phyloP scores from a whole-genome alignment of 1,284 basidiomycete species.

The Tetrapyrgos nigripes region DNA sequence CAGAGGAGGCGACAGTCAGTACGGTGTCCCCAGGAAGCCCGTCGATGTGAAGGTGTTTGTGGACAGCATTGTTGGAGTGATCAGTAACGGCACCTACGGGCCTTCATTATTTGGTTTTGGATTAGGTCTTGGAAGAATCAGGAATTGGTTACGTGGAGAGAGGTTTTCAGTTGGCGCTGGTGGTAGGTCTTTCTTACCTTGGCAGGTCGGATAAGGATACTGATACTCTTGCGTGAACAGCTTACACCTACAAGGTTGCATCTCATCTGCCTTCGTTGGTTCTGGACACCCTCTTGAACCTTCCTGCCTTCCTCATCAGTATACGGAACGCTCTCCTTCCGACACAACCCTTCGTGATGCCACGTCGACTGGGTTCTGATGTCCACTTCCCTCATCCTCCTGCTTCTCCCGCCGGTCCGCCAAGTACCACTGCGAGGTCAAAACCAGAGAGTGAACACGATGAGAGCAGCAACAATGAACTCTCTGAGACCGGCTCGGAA shows the following conservation, averaged over 20 bases:
- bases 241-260: slow-evolving; percentile 68
- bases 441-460: slow-evolving; percentile 24
- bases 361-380: slow-evolving; percentile 14
- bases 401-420: slow-evolving; percentile 20
- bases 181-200: slow-evolving; percentile 49
- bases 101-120: slow-evolving; percentile 49
- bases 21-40: slow-evolving; percentile 53
- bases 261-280: slow-evolving; percentile 72
- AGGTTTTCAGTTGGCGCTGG: slow-evolving; percentile 76
- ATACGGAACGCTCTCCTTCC: slow-evolving; percentile 66
- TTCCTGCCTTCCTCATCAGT: slow-evolving; percentile 69
- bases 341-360: slow-evolving; percentile 46
- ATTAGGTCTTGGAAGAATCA: slow-evolving; percentile 49
- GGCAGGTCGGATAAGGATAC: background rate
- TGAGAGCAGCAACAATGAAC: slow-evolving; percentile 36
- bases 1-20: slow-evolving; percentile 31
- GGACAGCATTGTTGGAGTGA: slow-evolving; percentile 58
- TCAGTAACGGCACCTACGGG: slow-evolving; percentile 55
- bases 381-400: background rate
- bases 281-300: slow-evolving; percentile 66
- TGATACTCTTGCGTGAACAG: slow-evolving; percentile 39
- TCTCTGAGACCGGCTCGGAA: slow-evolving; percentile 59
- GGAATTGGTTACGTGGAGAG: slow-evolving; percentile 65
- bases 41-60: slow-evolving; percentile 65
- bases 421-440: slow-evolving; percentile 17